Evolutionary conservation across 345 rosid species (phyloP).

Genomic region (Lepidium sativum): DNA sequence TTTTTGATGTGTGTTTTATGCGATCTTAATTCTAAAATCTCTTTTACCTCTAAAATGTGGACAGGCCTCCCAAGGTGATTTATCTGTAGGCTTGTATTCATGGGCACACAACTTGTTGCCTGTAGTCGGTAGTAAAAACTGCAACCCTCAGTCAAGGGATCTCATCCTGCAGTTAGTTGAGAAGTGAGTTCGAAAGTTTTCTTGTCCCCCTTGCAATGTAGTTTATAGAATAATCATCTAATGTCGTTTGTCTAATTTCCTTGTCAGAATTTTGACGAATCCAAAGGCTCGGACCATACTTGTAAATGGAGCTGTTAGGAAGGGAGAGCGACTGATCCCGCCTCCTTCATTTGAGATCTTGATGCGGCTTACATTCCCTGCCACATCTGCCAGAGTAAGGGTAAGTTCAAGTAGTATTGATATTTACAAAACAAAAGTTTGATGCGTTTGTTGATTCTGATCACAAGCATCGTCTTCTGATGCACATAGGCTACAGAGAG

Average conservation of each 20-base stretch:
- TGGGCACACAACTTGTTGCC: constrained; percentile 67
- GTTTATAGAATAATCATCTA: background rate
- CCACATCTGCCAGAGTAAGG: constrained; percentile 58
- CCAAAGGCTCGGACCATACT: constrained; percentile 60
- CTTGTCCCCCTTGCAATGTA: background rate
- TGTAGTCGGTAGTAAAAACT: constrained; percentile 32
- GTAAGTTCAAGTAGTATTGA: constrained; percentile 20
- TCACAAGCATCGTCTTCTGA: background rate
- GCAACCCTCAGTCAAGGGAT: constrained; percentile 75
- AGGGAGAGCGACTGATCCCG: constrained; percentile 62
- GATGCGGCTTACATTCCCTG: constrained; percentile 54
- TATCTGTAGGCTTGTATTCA: constrained; percentile 52
- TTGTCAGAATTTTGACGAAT: constrained; percentile 45
- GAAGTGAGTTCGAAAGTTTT: constrained; percentile 21
- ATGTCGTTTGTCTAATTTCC: background rate
- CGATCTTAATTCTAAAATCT: constrained; percentile 3
- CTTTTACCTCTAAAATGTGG: constrained; percentile 3
- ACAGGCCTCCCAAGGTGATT: constrained; percentile 59
- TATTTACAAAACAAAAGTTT: background rate
- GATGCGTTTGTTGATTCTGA: background rate
- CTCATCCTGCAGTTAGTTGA: constrained; percentile 52
- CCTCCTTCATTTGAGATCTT: constrained; percentile 56
- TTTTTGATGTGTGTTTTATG: background rate
- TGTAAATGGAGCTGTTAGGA: constrained; percentile 60
- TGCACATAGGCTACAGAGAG: constrained; percentile 68